A percentile compares a stretch with the other conserved stretches of the same genome.
phyloP scores from a whole-genome alignment of 805 yeast genomes.

The Ogataea minuta region DNA sequence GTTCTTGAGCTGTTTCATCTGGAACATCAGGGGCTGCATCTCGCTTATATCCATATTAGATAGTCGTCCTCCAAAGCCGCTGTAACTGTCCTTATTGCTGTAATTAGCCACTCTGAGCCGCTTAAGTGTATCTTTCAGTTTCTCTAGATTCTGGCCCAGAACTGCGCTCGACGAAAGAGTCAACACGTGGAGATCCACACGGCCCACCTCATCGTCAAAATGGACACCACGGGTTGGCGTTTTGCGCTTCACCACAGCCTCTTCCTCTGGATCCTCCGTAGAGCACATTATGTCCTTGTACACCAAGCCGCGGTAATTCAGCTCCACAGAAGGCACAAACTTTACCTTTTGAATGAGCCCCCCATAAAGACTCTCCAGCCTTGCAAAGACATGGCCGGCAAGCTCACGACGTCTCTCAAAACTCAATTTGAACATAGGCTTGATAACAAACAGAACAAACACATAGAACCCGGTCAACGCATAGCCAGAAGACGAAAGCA shows the following conservation, averaged over 20 bases:
- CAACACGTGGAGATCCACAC: constrained; percentile 13
- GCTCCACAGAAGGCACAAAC: constrained; percentile 40
- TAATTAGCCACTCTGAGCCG: constrained; percentile 25
- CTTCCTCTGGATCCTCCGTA: constrained; percentile 22
- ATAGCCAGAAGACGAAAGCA: constrained; percentile 38
- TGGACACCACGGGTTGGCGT: constrained; percentile 23
- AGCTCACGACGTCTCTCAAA: constrained; percentile 40
- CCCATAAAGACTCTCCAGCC: constrained; percentile 29
- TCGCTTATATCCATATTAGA: constrained; percentile 25
- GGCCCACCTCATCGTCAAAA: constrained; percentile 24
- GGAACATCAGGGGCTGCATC: constrained; percentile 38
- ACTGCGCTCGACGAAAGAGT: constrained; percentile 14
- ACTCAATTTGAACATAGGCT: constrained; percentile 40
- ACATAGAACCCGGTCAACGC: constrained; percentile 31
- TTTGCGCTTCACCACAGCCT: constrained; percentile 12
- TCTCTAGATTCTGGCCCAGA: constrained; percentile 28
- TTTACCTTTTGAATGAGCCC: constrained; percentile 29
- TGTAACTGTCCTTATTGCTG: constrained; percentile 16
- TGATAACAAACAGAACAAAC: constrained; percentile 35
- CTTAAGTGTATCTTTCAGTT: constrained; percentile 31
- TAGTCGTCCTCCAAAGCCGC: constrained; percentile 17
- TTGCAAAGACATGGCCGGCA: constrained; percentile 28
- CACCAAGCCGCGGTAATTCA: constrained; percentile 39
- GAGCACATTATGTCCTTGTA: constrained; percentile 36
- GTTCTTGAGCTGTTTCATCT: constrained; percentile 31